phyloP scores from a whole-genome alignment of 208 protist species.

The Trypanosoma avium region DNA sequence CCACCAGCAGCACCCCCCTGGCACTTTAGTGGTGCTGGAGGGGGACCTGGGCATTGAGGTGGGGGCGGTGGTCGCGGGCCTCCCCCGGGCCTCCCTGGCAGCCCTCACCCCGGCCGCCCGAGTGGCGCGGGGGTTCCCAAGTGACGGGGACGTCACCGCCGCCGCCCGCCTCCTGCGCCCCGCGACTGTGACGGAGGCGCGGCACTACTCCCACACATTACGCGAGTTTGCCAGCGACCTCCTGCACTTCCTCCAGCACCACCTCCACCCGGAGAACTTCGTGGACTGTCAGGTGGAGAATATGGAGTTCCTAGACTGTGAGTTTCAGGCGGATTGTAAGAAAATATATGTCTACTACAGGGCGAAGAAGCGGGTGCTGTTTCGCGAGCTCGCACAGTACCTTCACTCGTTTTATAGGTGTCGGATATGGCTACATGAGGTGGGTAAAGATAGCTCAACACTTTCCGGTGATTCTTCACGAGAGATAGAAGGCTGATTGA shows the following conservation, averaged over 20 bases:
- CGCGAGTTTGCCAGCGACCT: conserved; percentile 24
- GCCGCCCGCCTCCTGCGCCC: conserved; percentile 28
- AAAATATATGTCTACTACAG: conserved; percentile 82
- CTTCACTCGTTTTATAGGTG: conserved; percentile 76
- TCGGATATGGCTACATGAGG: conserved; percentile 75
- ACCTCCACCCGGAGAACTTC: conserved; percentile 31
- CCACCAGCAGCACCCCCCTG: conserved; percentile 23
- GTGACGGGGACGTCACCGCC: conserved; percentile 20
- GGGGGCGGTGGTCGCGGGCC: conserved; percentile 31
- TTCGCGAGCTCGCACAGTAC: conserved; percentile 70
- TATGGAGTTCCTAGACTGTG: conserved; percentile 70
- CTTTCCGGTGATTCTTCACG: conserved; percentile 14
- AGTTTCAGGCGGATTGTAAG: conserved; percentile 77
- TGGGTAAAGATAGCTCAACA: conserved; percentile 7
- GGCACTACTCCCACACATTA: conserved; percentile 11
- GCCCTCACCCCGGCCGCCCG: conserved; percentile 25
- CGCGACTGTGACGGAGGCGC: conserved; percentile 22
- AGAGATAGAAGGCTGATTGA: conserved; percentile 1
- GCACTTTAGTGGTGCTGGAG: conserved; percentile 67
- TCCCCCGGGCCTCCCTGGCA: conserved; percentile 39
- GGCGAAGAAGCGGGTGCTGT: conserved; percentile 40
- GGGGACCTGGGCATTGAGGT: conserved; percentile 81
- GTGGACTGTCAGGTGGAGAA: conserved; percentile 47
- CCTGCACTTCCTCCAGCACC: conserved; percentile 17
- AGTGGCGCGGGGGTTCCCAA: conserved; percentile 21